Evolutionary conservation across 2,329 filamentous ascomycete species (phyloP).

Genomic region (Colletotrichum sp.): DNA sequence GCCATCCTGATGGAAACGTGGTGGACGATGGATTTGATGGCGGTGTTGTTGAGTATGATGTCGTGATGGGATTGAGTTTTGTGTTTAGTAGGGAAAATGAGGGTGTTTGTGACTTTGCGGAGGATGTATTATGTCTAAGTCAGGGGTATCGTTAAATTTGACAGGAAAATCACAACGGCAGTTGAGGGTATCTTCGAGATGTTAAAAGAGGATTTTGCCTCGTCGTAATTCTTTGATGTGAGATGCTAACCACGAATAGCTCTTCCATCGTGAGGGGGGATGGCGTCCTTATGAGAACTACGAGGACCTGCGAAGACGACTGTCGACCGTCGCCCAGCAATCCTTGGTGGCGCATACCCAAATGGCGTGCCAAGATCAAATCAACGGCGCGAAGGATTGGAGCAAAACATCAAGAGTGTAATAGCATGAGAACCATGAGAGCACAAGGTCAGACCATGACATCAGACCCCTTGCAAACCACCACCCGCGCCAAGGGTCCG

Average conservation of each 20-base stretch:
- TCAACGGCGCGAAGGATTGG: background rate
- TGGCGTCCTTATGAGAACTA: background rate
- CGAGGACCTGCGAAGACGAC: background rate
- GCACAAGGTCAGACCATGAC: background rate
- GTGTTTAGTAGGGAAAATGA: background rate
- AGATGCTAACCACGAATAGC: too few relatives aligned
- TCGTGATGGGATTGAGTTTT: fast-evolving
- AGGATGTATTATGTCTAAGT: background rate
- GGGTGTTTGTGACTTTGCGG: fast-evolving
- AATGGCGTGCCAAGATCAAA: background rate
- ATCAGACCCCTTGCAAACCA: too few relatives aligned
- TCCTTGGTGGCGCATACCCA: background rate
- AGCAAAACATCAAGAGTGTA: background rate
- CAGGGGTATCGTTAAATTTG: background rate
- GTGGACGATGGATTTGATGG: background rate
- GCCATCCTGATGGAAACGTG: background rate
- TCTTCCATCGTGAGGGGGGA: background rate
- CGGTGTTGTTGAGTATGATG: background rate
- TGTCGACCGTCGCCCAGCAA: background rate
- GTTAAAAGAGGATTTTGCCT: background rate
- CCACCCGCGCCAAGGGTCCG: background rate
- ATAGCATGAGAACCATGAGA: background rate
- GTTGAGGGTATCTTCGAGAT: background rate
- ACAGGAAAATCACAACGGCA: too few relatives aligned
- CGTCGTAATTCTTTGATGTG: background rate